Conservation (phyloP, 768 basidiomycete species). For the Amanita exitialis region DNA sequence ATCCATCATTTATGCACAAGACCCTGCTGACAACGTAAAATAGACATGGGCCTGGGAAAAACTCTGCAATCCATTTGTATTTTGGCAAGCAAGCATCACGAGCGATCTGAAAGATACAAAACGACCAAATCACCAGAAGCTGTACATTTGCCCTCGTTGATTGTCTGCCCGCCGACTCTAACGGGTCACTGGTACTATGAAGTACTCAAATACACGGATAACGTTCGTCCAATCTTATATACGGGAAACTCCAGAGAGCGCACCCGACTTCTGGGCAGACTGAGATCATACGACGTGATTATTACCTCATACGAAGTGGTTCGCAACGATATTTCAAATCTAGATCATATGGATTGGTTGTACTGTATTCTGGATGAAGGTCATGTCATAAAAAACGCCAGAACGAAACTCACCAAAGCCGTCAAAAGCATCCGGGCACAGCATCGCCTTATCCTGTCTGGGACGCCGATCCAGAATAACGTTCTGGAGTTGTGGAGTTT, state of each 20-base stretch:
- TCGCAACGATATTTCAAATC: constrained; percentile 78
- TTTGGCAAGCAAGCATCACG: constrained; percentile 86
- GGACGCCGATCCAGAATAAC: constrained; percentile 98
- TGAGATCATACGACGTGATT: constrained; percentile 77
- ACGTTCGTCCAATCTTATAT: constrained; percentile 79
- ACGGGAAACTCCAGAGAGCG: constrained; percentile 83
- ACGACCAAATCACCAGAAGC: constrained; percentile 63
- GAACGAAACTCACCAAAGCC: constrained; percentile 95
- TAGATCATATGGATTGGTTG: constrained; percentile 75
- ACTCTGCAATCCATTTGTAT: constrained; percentile 98
- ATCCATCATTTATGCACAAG: constrained; percentile 11
- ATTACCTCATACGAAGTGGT: constrained; percentile 98
- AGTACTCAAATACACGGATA: constrained; percentile 84
- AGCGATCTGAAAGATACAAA: constrained; percentile 62
- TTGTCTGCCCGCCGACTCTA: constrained; percentile 93
- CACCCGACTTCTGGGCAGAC: constrained; percentile 47
- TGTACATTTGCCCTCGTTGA: constrained; percentile 85
- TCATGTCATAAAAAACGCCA: constrained; percentile 97
- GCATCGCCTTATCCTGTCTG: constrained; percentile 90
- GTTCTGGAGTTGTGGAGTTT: constrained; percentile 97
- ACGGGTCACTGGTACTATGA: constrained; percentile 99
- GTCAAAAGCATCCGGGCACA: constrained; percentile 86
- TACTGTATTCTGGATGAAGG: constrained; percentile 98
- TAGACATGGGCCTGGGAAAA: constrained; percentile 99
- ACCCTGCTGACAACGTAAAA: background rate